Evolutionary conservation across 108 stramenopile species (phyloP), one percentile per base, ranked within the genome.

Genomic region (Fragilariopsis cylindrus): DNA sequence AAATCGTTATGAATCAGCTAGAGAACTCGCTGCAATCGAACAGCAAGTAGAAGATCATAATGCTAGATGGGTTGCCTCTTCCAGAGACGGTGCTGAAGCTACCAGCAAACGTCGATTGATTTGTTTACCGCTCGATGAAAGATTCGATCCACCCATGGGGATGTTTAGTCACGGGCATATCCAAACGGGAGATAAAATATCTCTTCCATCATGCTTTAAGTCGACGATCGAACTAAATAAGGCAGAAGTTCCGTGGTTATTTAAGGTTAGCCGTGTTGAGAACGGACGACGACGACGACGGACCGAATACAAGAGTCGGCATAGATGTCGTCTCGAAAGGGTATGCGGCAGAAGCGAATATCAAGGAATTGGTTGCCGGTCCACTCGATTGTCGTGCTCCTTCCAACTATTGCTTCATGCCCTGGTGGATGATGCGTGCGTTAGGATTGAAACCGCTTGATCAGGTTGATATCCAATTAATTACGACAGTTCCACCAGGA

Each of bases 361-460:
- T 96, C 58, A 65, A 85, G n/a, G 69, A 85, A 48, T 87, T 87
- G 48, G 91, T 93, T 30, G 90, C 92, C 8, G 85, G 88, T 16
- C 86, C 94, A n/a, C 74, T 97, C 55, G 97, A 97, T 81, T 96
- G 93, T 84, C 94, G 97, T n/a, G 88, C 95, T 8, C 95, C 95
- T 2, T 67, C 86, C 64, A 93, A 93, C 71, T 97, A 92, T 65
- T 78, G 87, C 44, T 97, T 94, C 69, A 67, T 93, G 18, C 96
- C 96, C 5, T 71, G 69, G 56, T 97, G 96, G 96, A 91, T 95
- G 90, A 90, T 97, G 86, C 82, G 85, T 48, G 87, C 90, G 12
- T 72, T 97, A 55, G 86, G 88, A 55, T 70, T 96, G 72, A 75
- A 83, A n/a, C 93, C 95, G 9, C 69, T 84, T 6, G 95, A 96